phyloP scores from a whole-genome alignment of 2,329 filamentous ascomycete genomes.

The Ophiostoma quercus region DNA sequence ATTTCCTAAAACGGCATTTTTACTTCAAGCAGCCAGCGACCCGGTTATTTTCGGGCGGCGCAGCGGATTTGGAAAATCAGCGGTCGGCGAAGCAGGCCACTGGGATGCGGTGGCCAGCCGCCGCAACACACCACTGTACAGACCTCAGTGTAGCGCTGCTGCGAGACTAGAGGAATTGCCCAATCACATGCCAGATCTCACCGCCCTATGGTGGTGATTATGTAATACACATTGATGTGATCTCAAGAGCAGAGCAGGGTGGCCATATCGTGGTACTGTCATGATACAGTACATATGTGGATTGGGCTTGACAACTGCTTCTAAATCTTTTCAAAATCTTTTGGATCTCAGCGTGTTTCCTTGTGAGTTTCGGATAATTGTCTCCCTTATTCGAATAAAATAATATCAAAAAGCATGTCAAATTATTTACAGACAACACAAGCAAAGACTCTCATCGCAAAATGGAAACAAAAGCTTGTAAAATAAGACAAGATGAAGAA shows the following conservation, averaged over 20 bases:
- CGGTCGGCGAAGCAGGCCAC: neutral
- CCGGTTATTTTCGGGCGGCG: constrained; percentile 21
- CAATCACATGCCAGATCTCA: neutral
- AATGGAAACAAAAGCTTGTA: too few species aligned
- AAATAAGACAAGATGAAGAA: too few species aligned
- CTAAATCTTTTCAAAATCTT: too few species aligned
- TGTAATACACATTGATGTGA: neutral
- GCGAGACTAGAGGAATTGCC: neutral
- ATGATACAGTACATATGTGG: neutral
- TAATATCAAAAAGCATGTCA: too few species aligned
- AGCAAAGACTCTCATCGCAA: too few species aligned
- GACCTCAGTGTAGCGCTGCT: neutral
- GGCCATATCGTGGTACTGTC: neutral
- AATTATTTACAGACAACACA: too few species aligned
- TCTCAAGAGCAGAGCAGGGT: neutral
- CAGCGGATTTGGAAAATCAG: neutral
- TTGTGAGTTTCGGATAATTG: too few species aligned
- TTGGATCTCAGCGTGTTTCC: too few species aligned
- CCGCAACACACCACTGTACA: constrained; percentile 2
- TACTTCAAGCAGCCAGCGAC: constrained; percentile 21
- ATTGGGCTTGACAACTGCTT: neutral
- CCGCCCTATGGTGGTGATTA: neutral
- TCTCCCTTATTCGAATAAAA: too few species aligned
- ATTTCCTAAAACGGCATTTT: constrained; percentile 23
- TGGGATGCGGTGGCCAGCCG: neutral